phyloP scores from a whole-genome alignment of 2,329 filamentous ascomycete genomes.

The Venturia aucupariae region DNA sequence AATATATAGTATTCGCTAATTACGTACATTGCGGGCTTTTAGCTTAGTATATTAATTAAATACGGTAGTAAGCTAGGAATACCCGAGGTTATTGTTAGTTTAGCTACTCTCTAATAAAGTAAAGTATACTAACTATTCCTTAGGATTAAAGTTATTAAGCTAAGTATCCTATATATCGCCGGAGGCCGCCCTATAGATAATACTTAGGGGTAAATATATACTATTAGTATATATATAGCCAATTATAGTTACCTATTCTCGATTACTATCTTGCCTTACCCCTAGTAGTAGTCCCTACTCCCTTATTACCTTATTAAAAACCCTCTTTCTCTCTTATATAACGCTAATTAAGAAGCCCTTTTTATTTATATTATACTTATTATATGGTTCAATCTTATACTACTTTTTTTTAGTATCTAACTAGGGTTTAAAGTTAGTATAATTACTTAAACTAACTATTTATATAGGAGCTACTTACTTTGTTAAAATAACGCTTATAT shows the following conservation, averaged over 20 bases:
- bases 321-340: background rate
- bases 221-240: background rate
- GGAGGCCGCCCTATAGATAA: background rate
- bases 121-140: background rate
- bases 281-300: background rate
- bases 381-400: background rate
- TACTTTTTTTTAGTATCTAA: background rate
- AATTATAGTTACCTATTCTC: background rate
- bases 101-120: background rate
- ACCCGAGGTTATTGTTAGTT: background rate
- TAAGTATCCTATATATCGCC: background rate
- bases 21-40: background rate
- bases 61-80: background rate
- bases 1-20: background rate
- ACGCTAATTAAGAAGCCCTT: background rate
- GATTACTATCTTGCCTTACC: background rate
- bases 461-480: too few species aligned
- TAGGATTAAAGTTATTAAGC: background rate
- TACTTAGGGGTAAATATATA: background rate
- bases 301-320: background rate
- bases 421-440: too few species aligned
- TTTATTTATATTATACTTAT: background rate
- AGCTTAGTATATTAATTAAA: background rate
- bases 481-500: too few species aligned
- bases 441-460: too few species aligned